phyloP scores from a whole-genome alignment of 345 rosid genomes.

The Euclidium syriacum region DNA sequence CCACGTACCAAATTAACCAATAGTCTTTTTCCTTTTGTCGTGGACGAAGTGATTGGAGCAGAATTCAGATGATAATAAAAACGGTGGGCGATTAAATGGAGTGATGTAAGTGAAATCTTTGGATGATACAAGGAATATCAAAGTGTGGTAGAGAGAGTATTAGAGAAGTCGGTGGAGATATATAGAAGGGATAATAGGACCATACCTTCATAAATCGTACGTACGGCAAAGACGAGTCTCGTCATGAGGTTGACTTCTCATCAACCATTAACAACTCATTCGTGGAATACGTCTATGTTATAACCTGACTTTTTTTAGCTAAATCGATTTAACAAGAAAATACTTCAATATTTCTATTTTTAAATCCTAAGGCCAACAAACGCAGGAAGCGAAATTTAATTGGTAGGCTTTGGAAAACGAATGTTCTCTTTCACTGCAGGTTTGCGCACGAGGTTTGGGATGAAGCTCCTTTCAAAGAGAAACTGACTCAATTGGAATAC shows the following conservation, averaged over 20 bases:
- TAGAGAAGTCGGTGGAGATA: constrained; percentile 29
- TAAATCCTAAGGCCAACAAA: too few species aligned
- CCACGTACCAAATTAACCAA: constrained; percentile 14
- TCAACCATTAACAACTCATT: constrained; percentile 30
- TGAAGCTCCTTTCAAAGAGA: too few species aligned
- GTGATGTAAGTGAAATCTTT: constrained; percentile 32
- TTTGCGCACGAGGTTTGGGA: too few species aligned
- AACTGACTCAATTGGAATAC: too few species aligned
- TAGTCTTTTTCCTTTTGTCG: constrained; percentile 15
- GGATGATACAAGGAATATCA: constrained; percentile 24
- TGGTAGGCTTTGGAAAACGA: too few species aligned
- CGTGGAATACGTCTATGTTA: constrained; percentile 22
- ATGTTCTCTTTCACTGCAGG: too few species aligned
- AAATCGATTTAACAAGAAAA: not conserved
- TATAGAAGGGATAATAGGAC: not conserved
- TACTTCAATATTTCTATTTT: too few species aligned
- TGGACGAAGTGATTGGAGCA: constrained; percentile 13
- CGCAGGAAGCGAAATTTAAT: too few species aligned
- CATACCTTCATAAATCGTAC: constrained; percentile 21
- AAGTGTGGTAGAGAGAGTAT: constrained; percentile 29
- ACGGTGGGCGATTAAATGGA: constrained; percentile 15
- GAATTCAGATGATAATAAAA: constrained; percentile 11
- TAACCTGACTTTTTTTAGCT: constrained; percentile 6
- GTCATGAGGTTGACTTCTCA: constrained; percentile 31
- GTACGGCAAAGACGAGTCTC: constrained; percentile 24